These are phyloP conservation scores for Pleurotus eryngii DNA, from an alignment of 768 basidiomycete genomes.

Conservation along the genomic window DNA sequence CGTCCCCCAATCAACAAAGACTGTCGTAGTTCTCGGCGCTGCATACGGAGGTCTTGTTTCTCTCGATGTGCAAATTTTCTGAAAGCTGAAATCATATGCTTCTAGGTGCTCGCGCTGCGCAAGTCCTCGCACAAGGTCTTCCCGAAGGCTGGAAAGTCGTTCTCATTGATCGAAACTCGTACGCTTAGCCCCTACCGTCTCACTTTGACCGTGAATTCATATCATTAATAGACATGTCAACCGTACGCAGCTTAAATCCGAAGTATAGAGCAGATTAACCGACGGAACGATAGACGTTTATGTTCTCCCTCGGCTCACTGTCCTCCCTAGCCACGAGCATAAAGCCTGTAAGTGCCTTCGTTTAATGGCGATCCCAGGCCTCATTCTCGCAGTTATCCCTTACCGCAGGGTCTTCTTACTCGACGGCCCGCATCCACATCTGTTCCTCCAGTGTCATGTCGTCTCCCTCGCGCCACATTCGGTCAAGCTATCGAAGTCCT, in stretches of 20 bases:
- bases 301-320: slow-evolving; percentile 53
- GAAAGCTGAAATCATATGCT: slow-evolving; percentile 5
- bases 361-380: neutral
- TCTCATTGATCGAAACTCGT: slow-evolving; percentile 60
- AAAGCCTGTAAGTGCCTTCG: slow-evolving; percentile 50
- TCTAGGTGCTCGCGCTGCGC: slow-evolving; percentile 47
- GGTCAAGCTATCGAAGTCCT: slow-evolving; percentile 43
- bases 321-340: slow-evolving; percentile 59
- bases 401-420: slow-evolving; percentile 45
- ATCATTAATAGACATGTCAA: slow-evolving; percentile 39
- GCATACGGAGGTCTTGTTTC: slow-evolving; percentile 48
- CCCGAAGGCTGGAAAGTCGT: slow-evolving; percentile 54
- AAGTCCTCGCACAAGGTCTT: slow-evolving; percentile 43
- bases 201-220: neutral
- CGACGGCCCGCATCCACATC: slow-evolving; percentile 20
- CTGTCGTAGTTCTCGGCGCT: slow-evolving; percentile 52
- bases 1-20: slow-evolving; percentile 13
- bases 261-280: neutral
- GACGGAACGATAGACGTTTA: slow-evolving; percentile 42
- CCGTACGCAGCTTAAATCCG: slow-evolving; percentile 25
- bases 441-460: slow-evolving; percentile 44
- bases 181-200: slow-evolving; percentile 17
- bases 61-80: neutral
- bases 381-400: slow-evolving; percentile 42
- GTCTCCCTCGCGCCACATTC: slow-evolving; percentile 33